Conservation (phyloP, 306 rosid species). For the Parietaria judaica region DNA sequence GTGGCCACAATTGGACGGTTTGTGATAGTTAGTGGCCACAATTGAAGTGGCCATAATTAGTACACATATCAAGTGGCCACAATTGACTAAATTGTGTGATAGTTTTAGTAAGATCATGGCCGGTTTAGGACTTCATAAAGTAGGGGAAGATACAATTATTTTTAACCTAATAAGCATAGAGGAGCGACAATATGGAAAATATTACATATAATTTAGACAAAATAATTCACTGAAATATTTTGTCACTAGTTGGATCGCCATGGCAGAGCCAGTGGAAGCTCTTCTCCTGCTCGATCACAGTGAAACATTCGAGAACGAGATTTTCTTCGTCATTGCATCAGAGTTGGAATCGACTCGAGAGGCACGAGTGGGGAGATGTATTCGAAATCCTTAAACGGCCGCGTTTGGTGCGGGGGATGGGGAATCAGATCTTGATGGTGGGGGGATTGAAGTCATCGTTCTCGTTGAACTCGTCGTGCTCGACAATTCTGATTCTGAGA, state of each 20-base stretch:
- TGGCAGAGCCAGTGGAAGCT: slow-evolving; percentile 91
- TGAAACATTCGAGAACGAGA: background rate
- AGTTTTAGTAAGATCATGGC: too few relatives aligned
- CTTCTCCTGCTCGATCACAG: slow-evolving; percentile 37
- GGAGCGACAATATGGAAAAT: too few relatives aligned
- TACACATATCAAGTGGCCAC: too few relatives aligned
- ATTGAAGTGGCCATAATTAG: too few relatives aligned
- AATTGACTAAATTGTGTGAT: too few relatives aligned
- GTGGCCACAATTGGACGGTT: too few relatives aligned
- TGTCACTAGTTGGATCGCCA: slow-evolving; percentile 92
- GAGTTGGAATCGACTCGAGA: slow-evolving; percentile 60
- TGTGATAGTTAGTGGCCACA: too few relatives aligned
- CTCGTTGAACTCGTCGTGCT: slow-evolving; percentile 61
- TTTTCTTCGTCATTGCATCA: slow-evolving; percentile 7
- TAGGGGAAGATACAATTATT: too few relatives aligned
- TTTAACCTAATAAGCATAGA: too few relatives aligned
- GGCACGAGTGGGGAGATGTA: slow-evolving; percentile 78
- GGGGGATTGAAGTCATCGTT: slow-evolving; percentile 78
- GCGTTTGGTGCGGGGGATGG: slow-evolving; percentile 54
- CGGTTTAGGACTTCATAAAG: too few relatives aligned
- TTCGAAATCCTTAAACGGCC: slow-evolving; percentile 77
- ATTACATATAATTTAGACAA: too few relatives aligned
- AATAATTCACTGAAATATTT: too few relatives aligned
- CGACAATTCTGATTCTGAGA: slow-evolving; percentile 61
- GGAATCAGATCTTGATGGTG: slow-evolving; percentile 53